phyloP scores from a whole-genome alignment of 768 basidiomycete species.

The Leucosporidium yakuticum region DNA sequence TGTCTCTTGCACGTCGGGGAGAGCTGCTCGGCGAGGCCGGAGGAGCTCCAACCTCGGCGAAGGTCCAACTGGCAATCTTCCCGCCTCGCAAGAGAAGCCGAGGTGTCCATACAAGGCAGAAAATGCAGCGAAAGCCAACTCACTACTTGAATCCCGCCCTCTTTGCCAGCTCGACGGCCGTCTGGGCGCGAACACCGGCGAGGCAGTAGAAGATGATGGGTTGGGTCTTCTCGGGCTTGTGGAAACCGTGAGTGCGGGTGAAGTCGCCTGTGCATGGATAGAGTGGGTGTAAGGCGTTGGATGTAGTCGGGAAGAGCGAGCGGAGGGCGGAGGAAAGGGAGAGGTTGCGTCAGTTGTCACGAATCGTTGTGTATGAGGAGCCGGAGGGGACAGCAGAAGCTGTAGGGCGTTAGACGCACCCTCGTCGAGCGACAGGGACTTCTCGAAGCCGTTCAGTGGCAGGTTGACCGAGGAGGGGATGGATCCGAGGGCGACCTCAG shows the following conservation, averaged over 20 bases:
- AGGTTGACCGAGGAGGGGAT: conserved; percentile 89
- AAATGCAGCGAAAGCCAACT: conserved; percentile 36
- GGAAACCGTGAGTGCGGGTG: conserved; percentile 61
- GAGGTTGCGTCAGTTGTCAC: background rate
- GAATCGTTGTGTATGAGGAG: background rate
- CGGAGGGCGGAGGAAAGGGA: background rate
- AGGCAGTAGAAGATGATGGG: conserved; percentile 86
- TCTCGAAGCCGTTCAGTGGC: conserved; percentile 70
- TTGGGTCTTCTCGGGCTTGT: conserved; percentile 63
- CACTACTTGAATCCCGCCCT: conserved; percentile 77
- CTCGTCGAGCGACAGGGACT: conserved; percentile 55
- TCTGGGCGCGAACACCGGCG: conserved; percentile 73
- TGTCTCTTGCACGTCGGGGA: too few species aligned
- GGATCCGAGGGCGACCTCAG: conserved; percentile 83
- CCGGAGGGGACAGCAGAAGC: background rate
- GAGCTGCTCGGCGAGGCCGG: background rate
- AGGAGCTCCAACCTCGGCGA: background rate
- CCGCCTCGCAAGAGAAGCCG: too few species aligned
- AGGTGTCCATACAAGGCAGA: too few species aligned
- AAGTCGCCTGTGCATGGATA: conserved; percentile 50
- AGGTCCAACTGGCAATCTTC: too few species aligned
- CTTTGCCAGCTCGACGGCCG: conserved; percentile 74
- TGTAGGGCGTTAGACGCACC: conserved; percentile 21
- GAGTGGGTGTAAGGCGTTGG: background rate
- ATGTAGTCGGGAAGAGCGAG: background rate